Evolutionary conservation across 2,329 filamentous ascomycete genomes (phyloP), one percentile per base, ranked within the genome.

Genomic region (Nemania sp.): DNA sequence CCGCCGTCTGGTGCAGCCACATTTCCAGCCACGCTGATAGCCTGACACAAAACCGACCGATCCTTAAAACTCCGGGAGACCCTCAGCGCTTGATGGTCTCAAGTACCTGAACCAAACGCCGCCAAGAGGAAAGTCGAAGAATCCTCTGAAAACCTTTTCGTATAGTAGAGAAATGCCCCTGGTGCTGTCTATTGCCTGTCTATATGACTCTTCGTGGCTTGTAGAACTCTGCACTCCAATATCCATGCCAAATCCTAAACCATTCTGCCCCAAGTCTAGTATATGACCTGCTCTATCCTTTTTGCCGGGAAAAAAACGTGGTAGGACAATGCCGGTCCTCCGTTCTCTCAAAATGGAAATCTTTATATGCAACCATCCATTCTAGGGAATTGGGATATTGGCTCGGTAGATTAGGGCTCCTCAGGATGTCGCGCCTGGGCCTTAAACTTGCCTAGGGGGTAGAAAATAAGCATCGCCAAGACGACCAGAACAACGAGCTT

Each of bases 71-170:
- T 74, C 79, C 74, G 63, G 80, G 83, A 85, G 84, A 85, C 83
- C 73, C 80, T 87, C 85, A 87, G 85, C 85, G 82, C 85, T 87
- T 87, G 85, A 87, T 83, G 74, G 80, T 82, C 83, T 80, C 80
- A 8, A 78, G 22, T 73, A 60, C 70, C 74, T 26, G 72, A 55
- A 77, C 58, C 58, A n/a, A 47, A 60, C 70, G 77, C 75, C 76
- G 76, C 75, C 72, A 56, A 47, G 27, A 53, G 13, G 38, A 63
- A 10, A 49, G 27, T 18, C 11, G 3, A 26, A 56, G 54, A 47
- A 8, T 5, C 32, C 47, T 15, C 10, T 26, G n/a, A 35, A 51
- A 41, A 51, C 26, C 43, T 41, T 53, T 27, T 29, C 56, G 49
- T 26, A 66, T 58, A 67, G 62, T 61, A 61, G 53, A 62, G 49